Base-by-base conservation (phyloP, 345 rosid genomes). In the Gossypium thurberi region DNA sequence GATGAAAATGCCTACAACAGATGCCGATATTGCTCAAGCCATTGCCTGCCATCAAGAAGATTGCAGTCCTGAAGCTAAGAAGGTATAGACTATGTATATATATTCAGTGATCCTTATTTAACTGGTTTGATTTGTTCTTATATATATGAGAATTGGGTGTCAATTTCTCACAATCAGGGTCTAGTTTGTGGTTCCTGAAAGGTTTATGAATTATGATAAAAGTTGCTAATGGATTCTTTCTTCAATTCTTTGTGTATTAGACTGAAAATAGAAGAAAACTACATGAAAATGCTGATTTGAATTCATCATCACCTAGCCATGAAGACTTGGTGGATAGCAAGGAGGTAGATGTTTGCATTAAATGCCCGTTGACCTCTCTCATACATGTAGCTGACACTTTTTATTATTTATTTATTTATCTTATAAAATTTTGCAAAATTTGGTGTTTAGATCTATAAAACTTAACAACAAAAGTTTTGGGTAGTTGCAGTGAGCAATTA, bases 1-100 rank as follows among this genome's bases (percentile, higher is more conserved):
- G 67, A 46, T 71, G 65, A 82, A 84, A 72, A 50, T 63, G 65
- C 59, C 85, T 17, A 63, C 63, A 63, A 69, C 82, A 43, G 81
- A 69, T 65, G 63, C 74, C 51, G 74, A 66, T 23, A 8, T 74
- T 69, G 60, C 63, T 78, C 81, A 67, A 74, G 66, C 80, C 68
- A 17, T 68, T 63, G 69, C 55, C 60, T 77, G 53, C 17, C 81
- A 76, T 51, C 18, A 51, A 68, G 81, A 82, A 75, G 80, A 74
- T 67, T 67, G 23, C 75, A 52, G 52, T 44, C 77, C 76, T 11
- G 79, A 74, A 12, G 44, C 76, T 65, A 60, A 48, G 37, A 79
- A 75, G 82, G 84, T 83, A 77, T 17, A 14, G 18, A 40, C 42
- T n/a, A 23, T 21, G n/a, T 28, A 28, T 28, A 28, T 28, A 28